Conservation (phyloP, 352 stramenopile species). For the Phytophthora meadii region DNA sequence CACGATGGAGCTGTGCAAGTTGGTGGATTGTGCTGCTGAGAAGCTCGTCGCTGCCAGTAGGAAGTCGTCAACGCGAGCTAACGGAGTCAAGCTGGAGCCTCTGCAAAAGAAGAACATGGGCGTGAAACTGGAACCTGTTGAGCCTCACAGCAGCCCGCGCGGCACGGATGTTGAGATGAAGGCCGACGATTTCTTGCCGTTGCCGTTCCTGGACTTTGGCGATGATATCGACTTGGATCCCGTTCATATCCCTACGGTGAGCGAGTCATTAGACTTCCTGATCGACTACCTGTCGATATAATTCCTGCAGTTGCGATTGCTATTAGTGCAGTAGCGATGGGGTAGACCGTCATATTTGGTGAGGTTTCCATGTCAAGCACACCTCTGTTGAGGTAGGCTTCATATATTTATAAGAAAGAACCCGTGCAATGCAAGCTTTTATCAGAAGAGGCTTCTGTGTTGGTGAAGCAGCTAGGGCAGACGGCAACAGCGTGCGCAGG, state of each 20-base stretch:
- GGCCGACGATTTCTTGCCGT: slow-evolving; percentile 47
- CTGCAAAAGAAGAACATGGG: slow-evolving; percentile 33
- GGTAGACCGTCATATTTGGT: slow-evolving; percentile 35
- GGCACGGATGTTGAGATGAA: slow-evolving; percentile 45
- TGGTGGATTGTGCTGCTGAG: slow-evolving; percentile 55
- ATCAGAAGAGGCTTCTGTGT: slow-evolving; percentile 13
- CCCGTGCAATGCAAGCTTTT: slow-evolving; percentile 34
- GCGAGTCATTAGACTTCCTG: slow-evolving; percentile 72
- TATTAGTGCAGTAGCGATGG: slow-evolving; percentile 37
- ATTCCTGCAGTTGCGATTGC: slow-evolving; percentile 32
- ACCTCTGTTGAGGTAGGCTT: slow-evolving; percentile 20
- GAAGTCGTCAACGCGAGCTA: slow-evolving; percentile 22
- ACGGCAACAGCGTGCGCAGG: not conserved
- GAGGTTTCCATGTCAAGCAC: slow-evolving; percentile 34
- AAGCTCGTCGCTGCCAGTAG: slow-evolving; percentile 45
- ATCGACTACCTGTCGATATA: slow-evolving; percentile 68
- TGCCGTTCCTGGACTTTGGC: slow-evolving; percentile 52
- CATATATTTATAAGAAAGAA: slow-evolving; percentile 49
- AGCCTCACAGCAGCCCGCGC: slow-evolving; percentile 32
- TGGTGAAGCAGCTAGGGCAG: slow-evolving; percentile 13
- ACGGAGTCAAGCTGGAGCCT: slow-evolving; percentile 31
- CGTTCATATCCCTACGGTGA: slow-evolving; percentile 59
- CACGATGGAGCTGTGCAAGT: slow-evolving; percentile 65
- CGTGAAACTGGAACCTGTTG: slow-evolving; percentile 28
- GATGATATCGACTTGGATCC: slow-evolving; percentile 58